Evolutionary conservation across 768 basidiomycete genomes (phyloP).

Genomic region (Boletus tylopilopsis): DNA sequence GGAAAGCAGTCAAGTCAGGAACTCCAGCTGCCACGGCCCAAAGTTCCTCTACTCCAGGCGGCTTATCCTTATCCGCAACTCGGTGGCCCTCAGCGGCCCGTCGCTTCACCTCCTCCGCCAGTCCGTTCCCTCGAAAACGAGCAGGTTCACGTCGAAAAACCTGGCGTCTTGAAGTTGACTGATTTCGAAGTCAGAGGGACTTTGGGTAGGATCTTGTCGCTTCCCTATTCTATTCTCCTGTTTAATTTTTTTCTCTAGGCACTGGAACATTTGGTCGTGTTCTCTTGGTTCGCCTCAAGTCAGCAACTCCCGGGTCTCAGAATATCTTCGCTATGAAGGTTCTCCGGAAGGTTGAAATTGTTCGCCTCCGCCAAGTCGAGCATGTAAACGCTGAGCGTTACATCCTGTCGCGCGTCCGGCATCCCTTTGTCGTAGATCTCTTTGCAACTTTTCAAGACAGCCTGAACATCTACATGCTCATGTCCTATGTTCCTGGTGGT

Average conservation of each 20-base stretch:
- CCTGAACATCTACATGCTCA: conserved; percentile 96
- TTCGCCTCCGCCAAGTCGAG: conserved; percentile 90
- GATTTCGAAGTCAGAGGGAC: conserved; percentile 83
- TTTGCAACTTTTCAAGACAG: conserved; percentile 95
- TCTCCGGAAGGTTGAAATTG: conserved; percentile 79
- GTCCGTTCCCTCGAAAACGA: conserved; percentile 67
- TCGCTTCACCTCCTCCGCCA: conserved; percentile 37
- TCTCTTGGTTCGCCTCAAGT: conserved; percentile 75
- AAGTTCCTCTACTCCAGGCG: conserved; percentile 3
- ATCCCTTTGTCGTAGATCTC: conserved; percentile 96
- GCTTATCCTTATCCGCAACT: conserved; percentile 12
- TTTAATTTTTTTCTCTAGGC: conserved; percentile 43
- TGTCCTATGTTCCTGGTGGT: conserved; percentile 94
- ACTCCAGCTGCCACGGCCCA: conserved; percentile 2
- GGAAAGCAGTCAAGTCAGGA: conserved; percentile 11
- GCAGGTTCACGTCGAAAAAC: conserved; percentile 54
- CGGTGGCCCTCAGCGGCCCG: conserved; percentile 1
- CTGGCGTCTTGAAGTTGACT: conserved; percentile 57
- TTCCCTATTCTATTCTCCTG: background rate
- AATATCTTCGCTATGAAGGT: conserved; percentile 86
- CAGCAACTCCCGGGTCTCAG: conserved; percentile 40
- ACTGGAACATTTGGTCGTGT: conserved; percentile 97
- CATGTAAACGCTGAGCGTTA: conserved; percentile 96
- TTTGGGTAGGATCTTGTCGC: conserved; percentile 47
- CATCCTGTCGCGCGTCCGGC: conserved; percentile 86